A percentile compares a stretch with the other conserved stretches of the same genome.
phyloP scores from a whole-genome alignment of 805 yeast genomes.

The Yamadazyma ubonensis region DNA sequence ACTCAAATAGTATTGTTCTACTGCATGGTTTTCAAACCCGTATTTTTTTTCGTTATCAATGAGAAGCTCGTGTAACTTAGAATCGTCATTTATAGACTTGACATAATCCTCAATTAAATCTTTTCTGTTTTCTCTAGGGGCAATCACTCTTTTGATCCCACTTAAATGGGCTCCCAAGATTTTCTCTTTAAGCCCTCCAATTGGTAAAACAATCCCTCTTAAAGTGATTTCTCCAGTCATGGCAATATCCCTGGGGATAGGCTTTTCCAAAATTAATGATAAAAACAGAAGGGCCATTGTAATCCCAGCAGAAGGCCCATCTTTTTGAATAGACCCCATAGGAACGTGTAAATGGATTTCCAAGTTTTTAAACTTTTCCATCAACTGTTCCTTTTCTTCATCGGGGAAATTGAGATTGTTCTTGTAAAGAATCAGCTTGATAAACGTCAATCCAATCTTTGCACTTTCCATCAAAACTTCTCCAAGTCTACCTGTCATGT shows the following conservation, averaged over 20 bases:
- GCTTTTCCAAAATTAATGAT: constrained; percentile 42
- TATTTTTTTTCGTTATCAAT: constrained; percentile 31
- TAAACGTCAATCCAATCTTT: constrained; percentile 72
- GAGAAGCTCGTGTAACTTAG: constrained; percentile 34
- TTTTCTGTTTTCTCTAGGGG: constrained; percentile 68
- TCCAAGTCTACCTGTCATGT: constrained; percentile 80
- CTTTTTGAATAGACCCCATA: constrained; percentile 47
- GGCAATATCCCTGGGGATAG: constrained; percentile 53
- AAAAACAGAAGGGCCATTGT: constrained; percentile 50
- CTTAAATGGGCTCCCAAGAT: constrained; percentile 76
- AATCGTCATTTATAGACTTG: constrained; percentile 33
- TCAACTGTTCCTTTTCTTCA: constrained; percentile 27
- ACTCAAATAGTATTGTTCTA: constrained; percentile 49
- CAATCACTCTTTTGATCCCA: constrained; percentile 51
- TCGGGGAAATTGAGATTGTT: constrained; percentile 31
- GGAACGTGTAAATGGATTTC: constrained; percentile 59
- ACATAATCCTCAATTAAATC: constrained; percentile 63
- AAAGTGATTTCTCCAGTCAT: constrained; percentile 88
- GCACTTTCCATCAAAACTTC: constrained; percentile 80
- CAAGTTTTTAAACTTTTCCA: constrained; percentile 48
- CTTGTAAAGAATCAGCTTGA: constrained; percentile 52
- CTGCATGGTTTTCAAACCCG: constrained; percentile 38
- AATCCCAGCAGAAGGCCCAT: constrained; percentile 49
- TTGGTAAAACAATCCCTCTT: constrained; percentile 74
- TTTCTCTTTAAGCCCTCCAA: constrained; percentile 81